Conservation (phyloP, 768 basidiomycete genomes). For the Lactifluus hygrophoroides region DNA sequence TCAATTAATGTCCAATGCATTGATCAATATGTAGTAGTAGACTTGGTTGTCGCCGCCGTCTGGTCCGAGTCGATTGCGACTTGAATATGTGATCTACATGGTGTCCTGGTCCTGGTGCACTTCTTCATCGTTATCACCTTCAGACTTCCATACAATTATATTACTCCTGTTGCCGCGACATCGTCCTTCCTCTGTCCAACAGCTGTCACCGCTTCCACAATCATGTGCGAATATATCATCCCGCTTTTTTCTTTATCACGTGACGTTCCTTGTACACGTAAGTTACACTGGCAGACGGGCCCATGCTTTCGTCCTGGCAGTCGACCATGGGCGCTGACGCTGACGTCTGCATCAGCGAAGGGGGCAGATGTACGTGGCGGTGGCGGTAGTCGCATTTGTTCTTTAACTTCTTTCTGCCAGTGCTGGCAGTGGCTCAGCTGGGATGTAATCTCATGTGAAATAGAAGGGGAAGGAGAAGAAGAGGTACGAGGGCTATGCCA, state of each 20-base stretch:
- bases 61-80: too few relatives aligned
- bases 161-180: background rate
- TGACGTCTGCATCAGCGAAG: background rate
- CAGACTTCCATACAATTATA: background rate
- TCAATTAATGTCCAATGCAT: too few relatives aligned
- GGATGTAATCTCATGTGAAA: background rate
- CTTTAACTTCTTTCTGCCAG: too few relatives aligned
- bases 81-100: too few relatives aligned
- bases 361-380: background rate
- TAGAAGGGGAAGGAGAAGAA: slow-evolving; percentile 6
- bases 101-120: too few relatives aligned
- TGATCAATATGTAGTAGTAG: too few relatives aligned
- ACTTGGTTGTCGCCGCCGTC: too few relatives aligned
- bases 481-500: slow-evolving; percentile 8
- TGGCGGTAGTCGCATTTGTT: too few relatives aligned
- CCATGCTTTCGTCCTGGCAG: slow-evolving; percentile 3
- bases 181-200: too few relatives aligned
- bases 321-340: background rate
- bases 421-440: background rate
- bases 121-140: background rate
- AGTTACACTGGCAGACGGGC: too few relatives aligned
- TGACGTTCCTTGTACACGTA: background rate
- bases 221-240: background rate
- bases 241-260: background rate
- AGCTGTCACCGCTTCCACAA: background rate